These are phyloP conservation scores for Carex scoparia DNA, from an alignment of 176 grass and related monocot species.

Conservation along the genomic window DNA sequence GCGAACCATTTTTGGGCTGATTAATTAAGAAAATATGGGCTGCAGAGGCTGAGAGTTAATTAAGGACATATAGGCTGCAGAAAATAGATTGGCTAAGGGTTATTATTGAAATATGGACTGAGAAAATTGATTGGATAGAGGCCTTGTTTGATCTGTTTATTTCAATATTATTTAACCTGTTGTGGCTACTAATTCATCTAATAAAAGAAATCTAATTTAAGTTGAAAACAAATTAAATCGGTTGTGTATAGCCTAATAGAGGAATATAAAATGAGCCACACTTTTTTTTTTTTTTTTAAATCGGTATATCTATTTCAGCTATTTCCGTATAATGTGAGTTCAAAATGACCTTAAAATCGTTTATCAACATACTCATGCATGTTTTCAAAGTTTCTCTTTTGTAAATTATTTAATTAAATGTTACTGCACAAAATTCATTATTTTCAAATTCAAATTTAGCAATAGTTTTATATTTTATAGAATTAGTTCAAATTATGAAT, in stretches of 20 bases:
- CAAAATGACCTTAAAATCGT: not conserved
- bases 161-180: no score
- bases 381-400: not conserved
- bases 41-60: no score
- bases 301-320: not conserved
- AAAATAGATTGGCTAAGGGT: no score
- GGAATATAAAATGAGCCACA: not conserved
- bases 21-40: no score
- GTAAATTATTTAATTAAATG: not conserved
- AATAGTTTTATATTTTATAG: not conserved
- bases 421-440: not conserved
- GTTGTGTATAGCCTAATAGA: not conserved
- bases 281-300: not conserved
- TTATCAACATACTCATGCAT: not conserved
- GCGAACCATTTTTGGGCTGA: no score
- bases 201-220: no score
- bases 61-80: no score
- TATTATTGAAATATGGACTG: no score
- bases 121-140: no score
- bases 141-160: no score
- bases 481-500: not conserved
- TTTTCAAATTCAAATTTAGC: not conserved
- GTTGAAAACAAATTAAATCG: no score
- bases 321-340: not conserved
- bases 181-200: no score